These are phyloP conservation scores for Onygena corvina DNA, from an alignment of 2,329 filamentous ascomycete genomes.

Conservation along the genomic window DNA sequence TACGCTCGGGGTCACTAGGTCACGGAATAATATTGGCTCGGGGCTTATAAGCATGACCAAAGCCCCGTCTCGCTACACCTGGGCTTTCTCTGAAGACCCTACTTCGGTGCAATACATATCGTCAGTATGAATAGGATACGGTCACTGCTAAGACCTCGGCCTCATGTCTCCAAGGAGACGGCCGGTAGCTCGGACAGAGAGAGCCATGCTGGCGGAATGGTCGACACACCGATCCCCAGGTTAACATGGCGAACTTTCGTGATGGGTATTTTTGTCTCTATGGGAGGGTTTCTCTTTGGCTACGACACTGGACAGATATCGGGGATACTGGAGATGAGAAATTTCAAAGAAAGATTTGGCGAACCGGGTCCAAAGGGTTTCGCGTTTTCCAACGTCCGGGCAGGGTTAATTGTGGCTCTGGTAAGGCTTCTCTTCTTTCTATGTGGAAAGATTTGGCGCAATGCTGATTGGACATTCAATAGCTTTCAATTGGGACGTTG, in stretches of 20 bases:
- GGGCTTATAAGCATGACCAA: not conserved
- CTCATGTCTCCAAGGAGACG: conserved; percentile 1
- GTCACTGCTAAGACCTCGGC: not conserved
- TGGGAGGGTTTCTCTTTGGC: conserved; percentile 39
- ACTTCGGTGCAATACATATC: not conserved
- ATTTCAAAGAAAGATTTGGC: conserved; percentile 35
- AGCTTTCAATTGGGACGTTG: conserved; percentile 37
- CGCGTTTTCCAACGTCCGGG: conserved; percentile 34
- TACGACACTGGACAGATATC: conserved; percentile 34
- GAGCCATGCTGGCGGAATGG: conserved; percentile 13
- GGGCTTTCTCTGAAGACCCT: not conserved
- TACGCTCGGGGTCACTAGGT: not conserved
- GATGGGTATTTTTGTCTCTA: conserved; percentile 36
- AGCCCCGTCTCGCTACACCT: not conserved
- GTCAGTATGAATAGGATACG: not conserved
- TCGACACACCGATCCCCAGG: conserved; percentile 34
- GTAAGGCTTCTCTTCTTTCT: conserved; percentile 20
- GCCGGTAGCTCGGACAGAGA: conserved; percentile 10
- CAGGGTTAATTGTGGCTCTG: conserved; percentile 36
- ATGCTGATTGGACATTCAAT: conserved; percentile 2
- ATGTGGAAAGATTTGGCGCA: not conserved
- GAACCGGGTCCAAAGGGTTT: conserved; percentile 26
- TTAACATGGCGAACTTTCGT: conserved; percentile 34
- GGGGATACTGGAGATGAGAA: conserved; percentile 36
- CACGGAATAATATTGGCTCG: not conserved